Evolutionary conservation across 768 basidiomycete genomes (phyloP).

Genomic region (Panaeolus papilionaceus): DNA sequence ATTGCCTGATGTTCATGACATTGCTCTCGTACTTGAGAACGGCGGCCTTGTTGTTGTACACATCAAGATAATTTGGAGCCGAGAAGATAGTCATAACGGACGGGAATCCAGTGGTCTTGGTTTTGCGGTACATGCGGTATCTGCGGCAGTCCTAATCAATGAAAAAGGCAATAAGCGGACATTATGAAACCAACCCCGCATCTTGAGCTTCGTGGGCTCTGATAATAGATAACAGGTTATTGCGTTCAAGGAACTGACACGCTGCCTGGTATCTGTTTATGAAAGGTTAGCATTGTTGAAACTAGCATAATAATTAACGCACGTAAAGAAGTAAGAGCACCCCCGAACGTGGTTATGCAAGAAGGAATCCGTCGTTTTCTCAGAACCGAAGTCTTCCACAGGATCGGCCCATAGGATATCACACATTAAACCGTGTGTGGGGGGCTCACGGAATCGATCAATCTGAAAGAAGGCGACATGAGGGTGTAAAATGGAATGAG

Average conservation of each 20-base stretch:
- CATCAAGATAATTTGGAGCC: conserved; percentile 97
- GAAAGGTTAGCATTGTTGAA: conserved; percentile 18
- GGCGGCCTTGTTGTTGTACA: conserved; percentile 99
- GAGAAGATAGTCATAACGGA: conserved; percentile 99
- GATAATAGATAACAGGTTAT: conserved; percentile 96
- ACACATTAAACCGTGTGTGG: conserved; percentile 97
- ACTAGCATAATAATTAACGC: conserved; percentile 22
- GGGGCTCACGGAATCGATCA: conserved; percentile 98
- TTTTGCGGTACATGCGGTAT: conserved; percentile 99
- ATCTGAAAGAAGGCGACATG: conserved; percentile 56
- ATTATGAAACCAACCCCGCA: conserved; percentile 72
- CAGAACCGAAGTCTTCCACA: conserved; percentile 95
- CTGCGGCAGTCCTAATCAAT: conserved; percentile 41
- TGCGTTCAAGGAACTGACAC: conserved; percentile 96
- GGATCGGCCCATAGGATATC: conserved; percentile 99
- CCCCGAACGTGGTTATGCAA: conserved; percentile 97
- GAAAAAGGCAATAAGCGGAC: conserved; percentile 16
- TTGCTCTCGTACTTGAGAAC: conserved; percentile 99
- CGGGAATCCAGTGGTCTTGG: conserved; percentile 96
- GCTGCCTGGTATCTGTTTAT: conserved; percentile 87
- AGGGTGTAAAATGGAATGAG: neutral
- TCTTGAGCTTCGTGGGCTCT: conserved; percentile 99
- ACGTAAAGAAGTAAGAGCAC: conserved; percentile 92
- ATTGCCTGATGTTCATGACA: conserved; percentile 98
- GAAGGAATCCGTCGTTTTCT: conserved; percentile 90